Evolutionary conservation across 306 rosid genomes (phyloP), one percentile per base, ranked within the genome.

Genomic region (Ammopiptanthus mongolicus): DNA sequence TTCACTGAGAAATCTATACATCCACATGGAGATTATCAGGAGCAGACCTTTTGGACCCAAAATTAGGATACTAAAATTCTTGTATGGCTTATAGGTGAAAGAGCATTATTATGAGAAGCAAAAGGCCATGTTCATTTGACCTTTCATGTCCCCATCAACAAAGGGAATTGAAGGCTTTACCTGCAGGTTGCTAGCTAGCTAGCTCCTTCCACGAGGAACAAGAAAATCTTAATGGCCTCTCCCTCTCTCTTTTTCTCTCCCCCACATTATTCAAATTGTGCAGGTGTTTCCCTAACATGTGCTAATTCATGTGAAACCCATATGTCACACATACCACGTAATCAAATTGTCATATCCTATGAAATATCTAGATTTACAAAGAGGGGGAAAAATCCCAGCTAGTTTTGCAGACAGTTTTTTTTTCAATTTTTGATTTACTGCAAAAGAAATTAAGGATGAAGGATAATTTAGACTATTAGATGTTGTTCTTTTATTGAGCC

Each of bases 231-330:
- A 52, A 63, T 61, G 53, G 52, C 55, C 57, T 65, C 42, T 57
- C 63, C 23, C 9, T 36, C 65, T 25, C 80, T 74, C 63, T 28
- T 63, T n/a, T 55, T 3, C 17, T 6, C 12, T 5, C 13, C 34
- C 25, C 39, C 73, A 51, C 74, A 69, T 66, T 50, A 63, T 48
- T 81, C 80, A 56, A 74, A 59, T 67, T 65, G 7, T 52, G 91
- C 97, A 88, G 92, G 92, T 81, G 92, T 87, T 84, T 89, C 91
- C 92, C 94, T 86, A 17, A 60, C 87, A 84, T 87, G 87, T 85
- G 86, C 81, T 79, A 29, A 59, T 73, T 87, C 97, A 91, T 88
- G 97, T 91, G 92, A 87, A 84, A 82, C 92, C 91, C 97, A 91
- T 88, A 84, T 87, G 97, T 74, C 77, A 81, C 82, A 90, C 91